phyloP scores from a whole-genome alignment of 1,284 basidiomycete species.

The Tylopilus microsporus region DNA sequence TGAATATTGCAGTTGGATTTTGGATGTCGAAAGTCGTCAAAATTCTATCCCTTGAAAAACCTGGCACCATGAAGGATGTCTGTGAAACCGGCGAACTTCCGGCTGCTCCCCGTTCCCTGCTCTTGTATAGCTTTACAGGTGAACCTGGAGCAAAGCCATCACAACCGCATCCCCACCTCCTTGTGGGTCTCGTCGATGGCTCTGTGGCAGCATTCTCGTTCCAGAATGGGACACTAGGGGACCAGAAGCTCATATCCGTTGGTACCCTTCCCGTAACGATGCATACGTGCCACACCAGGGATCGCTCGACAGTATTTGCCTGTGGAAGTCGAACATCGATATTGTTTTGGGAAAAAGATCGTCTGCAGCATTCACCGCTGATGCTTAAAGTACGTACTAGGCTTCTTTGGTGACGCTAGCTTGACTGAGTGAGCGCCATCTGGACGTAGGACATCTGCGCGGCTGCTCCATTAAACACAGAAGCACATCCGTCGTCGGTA shows the following conservation, averaged over 20 bases:
- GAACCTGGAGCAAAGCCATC: conserved; percentile 32
- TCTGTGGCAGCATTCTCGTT: conserved; percentile 60
- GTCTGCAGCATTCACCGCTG: conserved; percentile 66
- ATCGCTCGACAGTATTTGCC: conserved; percentile 55
- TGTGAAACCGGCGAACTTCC: conserved; percentile 46
- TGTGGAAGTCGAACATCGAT: conserved; percentile 60
- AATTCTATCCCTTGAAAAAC: conserved; percentile 45
- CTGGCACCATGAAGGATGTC: conserved; percentile 27
- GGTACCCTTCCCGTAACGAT: conserved; percentile 67
- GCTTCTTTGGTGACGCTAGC: background rate
- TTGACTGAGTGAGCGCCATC: background rate
- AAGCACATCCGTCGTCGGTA: conserved; percentile 48
- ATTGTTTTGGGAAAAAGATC: conserved; percentile 63
- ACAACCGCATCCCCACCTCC: conserved; percentile 50
- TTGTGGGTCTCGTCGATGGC: conserved; percentile 81
- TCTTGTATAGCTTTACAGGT: conserved; percentile 61
- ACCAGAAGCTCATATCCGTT: conserved; percentile 59
- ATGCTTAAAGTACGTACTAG: conserved; percentile 59
- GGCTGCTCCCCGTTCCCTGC: conserved; percentile 64
- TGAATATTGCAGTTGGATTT: conserved; percentile 61
- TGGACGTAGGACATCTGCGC: conserved; percentile 54
- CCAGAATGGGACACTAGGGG: conserved; percentile 42
- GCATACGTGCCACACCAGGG: conserved; percentile 47
- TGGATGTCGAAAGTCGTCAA: conserved; percentile 71
- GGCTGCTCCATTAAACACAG: conserved; percentile 48